Evolutionary conservation across 2,329 filamentous ascomycete genomes (phyloP).

Genomic region (Parafenestella ontariensis): DNA sequence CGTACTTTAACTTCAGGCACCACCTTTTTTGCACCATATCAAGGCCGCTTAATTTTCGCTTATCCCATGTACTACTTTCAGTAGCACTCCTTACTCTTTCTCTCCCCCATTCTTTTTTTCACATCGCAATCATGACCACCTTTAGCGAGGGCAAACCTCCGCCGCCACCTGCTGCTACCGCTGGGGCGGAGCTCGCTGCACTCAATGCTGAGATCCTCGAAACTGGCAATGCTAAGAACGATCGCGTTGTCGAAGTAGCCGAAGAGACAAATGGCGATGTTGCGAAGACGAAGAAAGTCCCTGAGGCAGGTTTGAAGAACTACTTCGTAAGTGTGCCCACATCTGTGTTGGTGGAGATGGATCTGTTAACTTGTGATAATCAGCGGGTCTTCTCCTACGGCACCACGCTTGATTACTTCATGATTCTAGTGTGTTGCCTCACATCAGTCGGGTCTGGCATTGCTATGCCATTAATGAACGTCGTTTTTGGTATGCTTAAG

Average conservation of each 20-base stretch:
- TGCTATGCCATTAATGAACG: slow-evolving; percentile 63
- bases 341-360: background rate
- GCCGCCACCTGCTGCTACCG: slow-evolving; percentile 6
- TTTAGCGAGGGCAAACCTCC: background rate
- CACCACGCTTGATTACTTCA: slow-evolving; percentile 38
- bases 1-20: slow-evolving; percentile 8
- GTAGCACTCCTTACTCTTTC: background rate
- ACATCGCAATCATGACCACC: slow-evolving; percentile 1
- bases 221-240: slow-evolving; percentile 10
- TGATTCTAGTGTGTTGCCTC: slow-evolving; percentile 35
- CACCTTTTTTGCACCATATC: slow-evolving; percentile 7
- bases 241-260: slow-evolving; percentile 3
- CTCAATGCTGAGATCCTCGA: slow-evolving; percentile 7
- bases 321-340: slow-evolving; percentile 38
- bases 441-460: slow-evolving; percentile 46
- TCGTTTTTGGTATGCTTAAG: slow-evolving; percentile 59
- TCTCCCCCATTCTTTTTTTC: background rate
- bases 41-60: background rate
- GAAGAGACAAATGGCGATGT: slow-evolving; percentile 1
- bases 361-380: slow-evolving; percentile 3
- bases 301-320: slow-evolving; percentile 33
- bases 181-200: slow-evolving; percentile 5
- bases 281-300: slow-evolving; percentile 22
- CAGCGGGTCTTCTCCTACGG: slow-evolving; percentile 47
- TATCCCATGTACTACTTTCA: background rate